Evolutionary conservation across 2,329 filamentous ascomycete genomes (phyloP), one percentile per base, ranked within the genome.

Genomic region (Fusarium temperatum): DNA sequence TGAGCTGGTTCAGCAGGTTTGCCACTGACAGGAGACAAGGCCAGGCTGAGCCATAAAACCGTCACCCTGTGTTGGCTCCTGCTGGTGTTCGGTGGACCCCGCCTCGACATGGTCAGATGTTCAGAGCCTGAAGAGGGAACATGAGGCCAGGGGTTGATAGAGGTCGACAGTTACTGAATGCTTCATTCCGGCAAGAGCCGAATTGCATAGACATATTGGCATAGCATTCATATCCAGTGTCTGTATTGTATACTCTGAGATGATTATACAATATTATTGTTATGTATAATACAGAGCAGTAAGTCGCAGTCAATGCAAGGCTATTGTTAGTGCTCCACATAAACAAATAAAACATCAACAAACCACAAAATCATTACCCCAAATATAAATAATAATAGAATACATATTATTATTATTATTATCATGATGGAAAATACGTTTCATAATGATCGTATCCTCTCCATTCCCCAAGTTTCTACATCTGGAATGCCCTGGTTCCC

Each of bases 71-170:
- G 66, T 62, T 68, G 60, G 53, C 42, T 28, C 45, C 14, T 51
- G 35, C 11, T 42, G 38, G 26, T 42, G 39, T 70, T 74, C 72
- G 72, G 72, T 73, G 65, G 68, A 26, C 64, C 72, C 72, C 72
- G 72, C 55, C 71, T 26, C 15, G 48, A 35, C 17, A 67, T 74
- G 44, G 58, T 67, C 72, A 74, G 72, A 74, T 74, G 66, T 60
- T 70, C 64, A 75, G 72, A 69, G 44, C 68, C 62, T 32, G 69
- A 63, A 56, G 64, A 62, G 56, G 68, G n/a, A 63, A 36, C 68
- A 73, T 74, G 71, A 72, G 72, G 71, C 71, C 71, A 74, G 71
- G 50, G 51, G 14, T 50, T 50, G 26, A 70, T 47, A 35, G 42
- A 65, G 28, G 59, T 70, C 68, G 68, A 75, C 60, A 59, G 50